phyloP scores from a whole-genome alignment of 192 early-diverging fungal species.

The Cladochytrium replicatum region DNA sequence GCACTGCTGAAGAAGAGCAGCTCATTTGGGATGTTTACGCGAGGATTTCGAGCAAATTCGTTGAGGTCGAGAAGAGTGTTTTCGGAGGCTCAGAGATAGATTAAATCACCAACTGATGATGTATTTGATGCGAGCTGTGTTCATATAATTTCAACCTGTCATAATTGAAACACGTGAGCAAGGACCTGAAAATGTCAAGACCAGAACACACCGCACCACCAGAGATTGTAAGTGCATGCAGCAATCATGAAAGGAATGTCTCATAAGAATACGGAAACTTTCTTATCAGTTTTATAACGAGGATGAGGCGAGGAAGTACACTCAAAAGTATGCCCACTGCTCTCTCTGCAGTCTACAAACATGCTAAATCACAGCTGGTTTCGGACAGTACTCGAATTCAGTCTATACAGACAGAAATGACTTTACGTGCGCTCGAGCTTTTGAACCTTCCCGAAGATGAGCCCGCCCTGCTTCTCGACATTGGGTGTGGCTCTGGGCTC shows the following conservation, averaged over 20 bases:
- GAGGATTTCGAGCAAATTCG: too few relatives aligned
- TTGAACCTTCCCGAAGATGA: constrained; percentile 68
- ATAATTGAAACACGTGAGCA: too few relatives aligned
- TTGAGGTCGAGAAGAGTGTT: too few relatives aligned
- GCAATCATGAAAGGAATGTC: not conserved
- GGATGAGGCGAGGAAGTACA: constrained; percentile 88
- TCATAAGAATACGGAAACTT: too few relatives aligned
- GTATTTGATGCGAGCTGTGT: too few relatives aligned
- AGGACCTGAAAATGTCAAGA: constrained; percentile 57
- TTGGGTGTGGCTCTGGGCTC: constrained; percentile 95
- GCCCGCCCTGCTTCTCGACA: constrained; percentile 75
- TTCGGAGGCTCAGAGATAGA: too few relatives aligned
- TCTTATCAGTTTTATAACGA: constrained; percentile 80
- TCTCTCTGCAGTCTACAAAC: not conserved
- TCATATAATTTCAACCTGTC: too few relatives aligned
- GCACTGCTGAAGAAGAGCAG: not conserved
- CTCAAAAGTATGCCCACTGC: constrained; percentile 65
- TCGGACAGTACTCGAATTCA: constrained; percentile 77
- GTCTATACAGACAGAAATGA: constrained; percentile 90
- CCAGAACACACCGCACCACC: constrained; percentile 95
- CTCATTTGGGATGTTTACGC: too few relatives aligned
- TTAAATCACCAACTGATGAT: too few relatives aligned
- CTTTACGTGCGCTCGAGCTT: constrained; percentile 82
- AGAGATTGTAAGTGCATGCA: constrained; percentile 71
- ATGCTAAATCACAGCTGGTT: not conserved